phyloP scores from a whole-genome alignment of 2,329 filamentous ascomycete genomes.

The Aspergillus sojae region DNA sequence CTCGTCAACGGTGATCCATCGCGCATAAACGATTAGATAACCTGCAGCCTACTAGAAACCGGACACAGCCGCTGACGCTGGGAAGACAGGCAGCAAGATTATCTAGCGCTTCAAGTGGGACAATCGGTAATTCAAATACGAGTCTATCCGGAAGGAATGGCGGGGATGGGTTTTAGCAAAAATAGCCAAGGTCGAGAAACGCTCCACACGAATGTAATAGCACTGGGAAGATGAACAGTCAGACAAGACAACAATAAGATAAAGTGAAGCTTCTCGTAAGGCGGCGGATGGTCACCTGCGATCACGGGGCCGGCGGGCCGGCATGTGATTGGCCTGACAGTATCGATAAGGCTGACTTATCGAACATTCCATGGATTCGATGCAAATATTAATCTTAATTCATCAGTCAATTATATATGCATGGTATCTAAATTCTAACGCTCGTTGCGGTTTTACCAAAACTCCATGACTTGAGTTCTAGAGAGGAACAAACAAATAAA shows the following conservation, averaged over 20 bases:
- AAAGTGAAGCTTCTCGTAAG: slow-evolving; percentile 2
- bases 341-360: slow-evolving; percentile 1
- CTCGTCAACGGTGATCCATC: slow-evolving; percentile 21
- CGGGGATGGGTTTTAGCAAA: not conserved
- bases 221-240: no score
- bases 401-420: slow-evolving; percentile 7
- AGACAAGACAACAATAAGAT: not conserved
- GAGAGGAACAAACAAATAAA: not conserved
- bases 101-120: not conserved
- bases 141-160: not conserved
- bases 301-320: slow-evolving; percentile 1
- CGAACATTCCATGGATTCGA: not conserved
- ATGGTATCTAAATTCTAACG: slow-evolving; percentile 6
- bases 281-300: not conserved
- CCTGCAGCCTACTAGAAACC: slow-evolving; percentile 7
- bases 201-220: not conserved
- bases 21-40: slow-evolving; percentile 14
- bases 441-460: not conserved
- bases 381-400: not conserved
- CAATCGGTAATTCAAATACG: not conserved
- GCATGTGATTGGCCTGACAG: not conserved
- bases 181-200: not conserved
- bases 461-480: not conserved
- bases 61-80: slow-evolving; percentile 16
- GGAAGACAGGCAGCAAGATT: slow-evolving; percentile 37